These are phyloP conservation scores for Limtongozyma cylindracea DNA, from an alignment of 805 yeast species.

Conservation along the genomic window DNA sequence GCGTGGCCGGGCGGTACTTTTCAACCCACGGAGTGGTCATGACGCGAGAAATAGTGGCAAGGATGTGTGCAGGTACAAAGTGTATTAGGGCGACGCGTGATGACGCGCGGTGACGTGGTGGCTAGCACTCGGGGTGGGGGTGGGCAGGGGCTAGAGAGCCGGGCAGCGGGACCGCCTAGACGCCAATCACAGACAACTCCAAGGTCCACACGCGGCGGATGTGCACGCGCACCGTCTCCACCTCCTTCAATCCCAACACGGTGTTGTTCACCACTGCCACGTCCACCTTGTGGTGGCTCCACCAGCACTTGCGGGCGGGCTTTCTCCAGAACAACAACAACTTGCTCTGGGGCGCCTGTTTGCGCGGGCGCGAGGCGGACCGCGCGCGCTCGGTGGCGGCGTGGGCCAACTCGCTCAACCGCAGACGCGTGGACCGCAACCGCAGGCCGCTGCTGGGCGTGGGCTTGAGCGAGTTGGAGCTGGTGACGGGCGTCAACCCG, in stretches of 20 bases:
- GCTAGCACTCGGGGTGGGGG: no score
- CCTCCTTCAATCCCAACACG: conserved; percentile 1
- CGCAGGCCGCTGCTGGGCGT: conserved; percentile 13
- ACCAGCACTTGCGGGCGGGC: conserved; percentile 98
- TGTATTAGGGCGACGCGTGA: no score
- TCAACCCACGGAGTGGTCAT: conserved; percentile 82
- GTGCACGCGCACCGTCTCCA: conserved; percentile 32
- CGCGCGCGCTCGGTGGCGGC: conserved; percentile 30
- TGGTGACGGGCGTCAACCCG: no score
- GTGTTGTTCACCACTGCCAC: conserved; percentile 10
- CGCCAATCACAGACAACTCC: conserved; percentile 77
- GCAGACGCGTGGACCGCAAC: conserved; percentile 12
- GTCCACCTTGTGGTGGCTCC: conserved; percentile 45
- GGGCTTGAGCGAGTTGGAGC: no score
- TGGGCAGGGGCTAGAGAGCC: no score
- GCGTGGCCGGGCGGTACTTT: conserved; percentile 61
- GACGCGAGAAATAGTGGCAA: no score
- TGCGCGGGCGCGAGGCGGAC: conserved; percentile 25
- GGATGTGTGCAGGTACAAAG: no score
- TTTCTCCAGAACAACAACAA: conserved; percentile 84
- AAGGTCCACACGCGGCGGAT: conserved; percentile 92
- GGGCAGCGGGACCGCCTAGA: no score
- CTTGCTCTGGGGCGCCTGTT: conserved; percentile 20
- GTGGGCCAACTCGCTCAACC: conserved; percentile 39
- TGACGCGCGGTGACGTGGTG: no score